These are phyloP conservation scores for Camelina hispida DNA, from an alignment of 345 rosid genomes.

Conservation along the genomic window DNA sequence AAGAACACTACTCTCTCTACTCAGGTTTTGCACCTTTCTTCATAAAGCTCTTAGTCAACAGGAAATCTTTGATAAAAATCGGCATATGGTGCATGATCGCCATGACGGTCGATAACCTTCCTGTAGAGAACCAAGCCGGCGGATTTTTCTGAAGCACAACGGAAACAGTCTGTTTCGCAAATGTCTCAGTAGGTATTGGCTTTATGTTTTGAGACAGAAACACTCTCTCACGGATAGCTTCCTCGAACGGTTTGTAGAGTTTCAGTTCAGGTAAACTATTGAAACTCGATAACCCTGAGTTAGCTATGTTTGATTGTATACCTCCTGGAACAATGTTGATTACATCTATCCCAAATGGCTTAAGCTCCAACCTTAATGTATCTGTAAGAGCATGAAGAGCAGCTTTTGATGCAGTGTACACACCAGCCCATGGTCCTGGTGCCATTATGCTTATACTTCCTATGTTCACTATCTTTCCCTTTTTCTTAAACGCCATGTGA, in stretches of 20 bases:
- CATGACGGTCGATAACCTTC: slow-evolving; percentile 59
- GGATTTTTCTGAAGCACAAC: slow-evolving; percentile 63
- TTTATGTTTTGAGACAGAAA: slow-evolving; percentile 55
- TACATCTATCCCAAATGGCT: slow-evolving; percentile 77
- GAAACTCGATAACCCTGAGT: slow-evolving; percentile 59
- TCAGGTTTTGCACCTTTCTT: slow-evolving; percentile 40
- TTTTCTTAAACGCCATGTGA: slow-evolving; percentile 77
- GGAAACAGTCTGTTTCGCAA: slow-evolving; percentile 68
- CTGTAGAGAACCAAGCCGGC: slow-evolving; percentile 78
- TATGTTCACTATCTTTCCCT: slow-evolving; percentile 75
- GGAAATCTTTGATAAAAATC: slow-evolving; percentile 60
- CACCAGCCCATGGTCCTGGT: slow-evolving; percentile 86
- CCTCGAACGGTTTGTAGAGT: slow-evolving; percentile 69
- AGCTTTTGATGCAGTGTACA: slow-evolving; percentile 82
- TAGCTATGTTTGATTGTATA: slow-evolving; percentile 76
- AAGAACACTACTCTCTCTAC: neutral
- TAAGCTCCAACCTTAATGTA: slow-evolving; percentile 84
- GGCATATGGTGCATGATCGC: slow-evolving; percentile 76
- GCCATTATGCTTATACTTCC: slow-evolving; percentile 68
- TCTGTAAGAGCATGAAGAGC: slow-evolving; percentile 87
- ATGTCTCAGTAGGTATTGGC: slow-evolving; percentile 66
- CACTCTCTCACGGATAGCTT: slow-evolving; percentile 61
- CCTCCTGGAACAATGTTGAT: slow-evolving; percentile 84
- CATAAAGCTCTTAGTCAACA: slow-evolving; percentile 53
- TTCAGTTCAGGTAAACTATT: slow-evolving; percentile 72